Evolutionary conservation across 179 eudicot genomes (phyloP).

Genomic region (Beta lomatogona): DNA sequence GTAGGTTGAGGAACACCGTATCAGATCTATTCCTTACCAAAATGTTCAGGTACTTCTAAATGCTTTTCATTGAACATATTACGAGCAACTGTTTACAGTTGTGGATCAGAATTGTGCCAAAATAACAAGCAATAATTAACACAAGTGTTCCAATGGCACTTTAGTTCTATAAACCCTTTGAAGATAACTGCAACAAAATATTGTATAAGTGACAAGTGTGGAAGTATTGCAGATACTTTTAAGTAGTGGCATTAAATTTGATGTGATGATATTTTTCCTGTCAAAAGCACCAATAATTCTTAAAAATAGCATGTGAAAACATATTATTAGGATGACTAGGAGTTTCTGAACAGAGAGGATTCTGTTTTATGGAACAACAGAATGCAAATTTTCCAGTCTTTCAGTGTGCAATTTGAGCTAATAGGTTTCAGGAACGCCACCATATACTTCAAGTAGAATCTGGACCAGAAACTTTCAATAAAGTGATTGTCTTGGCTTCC

Average conservation of each 20-base stretch:
- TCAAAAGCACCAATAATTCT: background rate
- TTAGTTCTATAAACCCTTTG: constrained; percentile 3
- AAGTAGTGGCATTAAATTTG: background rate
- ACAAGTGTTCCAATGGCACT: constrained; percentile 5
- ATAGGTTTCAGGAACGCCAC: background rate
- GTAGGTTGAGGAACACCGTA: constrained; percentile 92
- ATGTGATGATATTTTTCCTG: background rate
- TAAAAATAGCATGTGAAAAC: background rate
- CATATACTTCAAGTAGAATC: background rate
- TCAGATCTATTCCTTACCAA: constrained; percentile 66
- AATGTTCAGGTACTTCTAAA: constrained; percentile 67
- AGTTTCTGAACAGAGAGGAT: background rate
- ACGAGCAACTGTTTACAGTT: background rate
- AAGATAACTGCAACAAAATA: background rate
- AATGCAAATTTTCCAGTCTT: background rate
- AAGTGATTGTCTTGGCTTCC: background rate
- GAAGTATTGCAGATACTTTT: background rate
- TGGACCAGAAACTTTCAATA: background rate
- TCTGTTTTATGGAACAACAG: background rate
- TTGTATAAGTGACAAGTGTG: background rate
- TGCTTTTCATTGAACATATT: background rate
- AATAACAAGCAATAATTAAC: background rate
- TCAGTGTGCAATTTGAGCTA: background rate
- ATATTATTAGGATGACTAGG: background rate
- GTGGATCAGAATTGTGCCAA: background rate